phyloP scores from a whole-genome alignment of 306 rosid species.

The Oxytropis ochrocephala region DNA sequence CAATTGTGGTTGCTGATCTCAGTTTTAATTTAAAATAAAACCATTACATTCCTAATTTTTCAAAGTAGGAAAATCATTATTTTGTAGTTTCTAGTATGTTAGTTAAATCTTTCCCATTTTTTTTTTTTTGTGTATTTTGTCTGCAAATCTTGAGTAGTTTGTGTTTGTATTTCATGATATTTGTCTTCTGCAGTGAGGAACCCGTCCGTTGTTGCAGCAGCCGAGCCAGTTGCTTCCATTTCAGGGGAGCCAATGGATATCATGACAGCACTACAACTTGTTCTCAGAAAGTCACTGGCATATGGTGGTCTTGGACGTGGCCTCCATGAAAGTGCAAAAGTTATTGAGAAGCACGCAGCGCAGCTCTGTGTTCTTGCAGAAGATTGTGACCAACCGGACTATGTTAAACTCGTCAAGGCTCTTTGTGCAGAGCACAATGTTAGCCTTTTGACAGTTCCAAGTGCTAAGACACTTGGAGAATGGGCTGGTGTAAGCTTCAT shows the following conservation, averaged over 20 bases:
- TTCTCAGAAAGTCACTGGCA: slow-evolving; percentile 75
- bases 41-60: background rate
- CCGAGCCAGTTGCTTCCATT: slow-evolving; percentile 27
- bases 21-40: background rate
- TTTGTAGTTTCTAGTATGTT: too few relatives aligned
- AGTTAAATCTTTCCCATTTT: background rate
- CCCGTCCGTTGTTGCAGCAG: slow-evolving; percentile 20
- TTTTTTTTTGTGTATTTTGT: background rate
- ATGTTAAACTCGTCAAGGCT: slow-evolving; percentile 71
- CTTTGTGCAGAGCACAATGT: slow-evolving; percentile 85
- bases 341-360: slow-evolving; percentile 74
- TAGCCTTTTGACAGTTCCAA: slow-evolving; percentile 64
- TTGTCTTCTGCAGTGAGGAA: slow-evolving; percentile 29
- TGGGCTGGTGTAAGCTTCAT: slow-evolving; percentile 84
- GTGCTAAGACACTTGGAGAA: slow-evolving; percentile 88
- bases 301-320: slow-evolving; percentile 84
- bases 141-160: background rate
- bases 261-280: slow-evolving; percentile 66
- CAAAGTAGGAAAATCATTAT: background rate
- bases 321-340: slow-evolving; percentile 74
- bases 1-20: background rate
- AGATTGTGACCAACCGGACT: slow-evolving; percentile 84
- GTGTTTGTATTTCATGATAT: background rate
- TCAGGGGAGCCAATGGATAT: slow-evolving; percentile 45
- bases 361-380: slow-evolving; percentile 84